Base-by-base conservation (phyloP, 352 stramenopile genomes). In the Globisporangium lucens region DNA sequence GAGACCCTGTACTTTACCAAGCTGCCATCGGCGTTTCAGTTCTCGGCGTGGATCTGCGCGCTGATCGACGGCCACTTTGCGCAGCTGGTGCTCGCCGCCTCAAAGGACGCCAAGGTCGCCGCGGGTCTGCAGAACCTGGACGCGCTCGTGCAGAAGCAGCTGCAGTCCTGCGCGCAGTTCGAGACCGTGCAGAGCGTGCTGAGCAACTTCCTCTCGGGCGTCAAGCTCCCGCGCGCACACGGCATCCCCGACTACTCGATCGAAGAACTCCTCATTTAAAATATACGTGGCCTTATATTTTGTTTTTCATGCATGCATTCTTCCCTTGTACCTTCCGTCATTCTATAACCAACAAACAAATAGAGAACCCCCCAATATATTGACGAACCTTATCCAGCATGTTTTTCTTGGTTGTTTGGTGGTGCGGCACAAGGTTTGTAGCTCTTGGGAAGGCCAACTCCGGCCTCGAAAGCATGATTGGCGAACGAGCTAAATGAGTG, bases 181-280 rank as follows among this genome's bases (percentile, higher is more conserved):
- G 85, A 93, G 59, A 77, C 70, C 49, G 83, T 93, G 20, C 80
- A 91, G 51, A 83, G 76, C 63, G 87, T 93, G 57, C 72, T 95
- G 46, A 85, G 80, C 68, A 92, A 94, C 79, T 90, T 92, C 53
- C 49, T 94, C 53, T 86, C 78, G n/a, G 81, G 82, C 46, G 80
- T 91, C 60, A 78, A 78, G 69, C 75, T 95, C 52, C 83, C 85
- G 38, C 73, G 75, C 49, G 77, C 82, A 20, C 82, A 83, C 27
- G 83, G 80, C 70, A 82, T 93, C 56, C 71, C 83, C 10, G 83
- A 93, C 68, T 93, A 93, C 73, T 86, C 78, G 60, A 89, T 93
- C 72, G 85, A 93, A 74, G 79, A 91, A 69, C 71, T 93, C 47
- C 63, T 72, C 60, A 79, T 90, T 58, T 90, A 89, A 78, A 63